Percentiles rank a stretch among this genome's conserved stretches.
Evolutionary conservation across 768 basidiomycete genomes (phyloP).

Genomic region (Peribolospora kevripleyi): DNA sequence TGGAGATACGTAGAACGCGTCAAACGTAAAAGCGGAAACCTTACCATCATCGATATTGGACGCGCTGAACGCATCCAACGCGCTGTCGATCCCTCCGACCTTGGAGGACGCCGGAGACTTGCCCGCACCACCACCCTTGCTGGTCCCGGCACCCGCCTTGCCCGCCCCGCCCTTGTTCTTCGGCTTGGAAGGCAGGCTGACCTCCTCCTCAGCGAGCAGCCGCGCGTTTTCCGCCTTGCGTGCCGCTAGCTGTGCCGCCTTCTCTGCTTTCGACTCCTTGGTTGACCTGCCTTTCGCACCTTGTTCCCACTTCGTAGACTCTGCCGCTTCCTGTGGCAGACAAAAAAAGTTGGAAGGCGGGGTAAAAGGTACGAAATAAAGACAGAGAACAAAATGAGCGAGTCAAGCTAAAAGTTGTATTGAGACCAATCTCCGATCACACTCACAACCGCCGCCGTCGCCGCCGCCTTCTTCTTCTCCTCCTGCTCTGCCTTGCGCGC

Average conservation of each 20-base stretch:
- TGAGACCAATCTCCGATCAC: too few species aligned
- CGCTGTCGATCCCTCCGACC: slow-evolving; percentile 3
- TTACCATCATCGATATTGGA: slow-evolving; percentile 15
- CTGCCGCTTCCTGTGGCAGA: slow-evolving; percentile 2
- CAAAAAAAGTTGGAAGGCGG: too few species aligned
- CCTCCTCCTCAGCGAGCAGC: slow-evolving; percentile 15
- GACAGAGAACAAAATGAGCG: too few species aligned
- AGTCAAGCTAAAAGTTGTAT: too few species aligned
- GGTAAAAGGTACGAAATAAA: too few species aligned
- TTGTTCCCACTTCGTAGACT: slow-evolving; percentile 12
- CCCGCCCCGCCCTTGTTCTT: slow-evolving; percentile 15
- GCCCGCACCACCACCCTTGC: slow-evolving; percentile 12
- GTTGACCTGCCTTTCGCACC: slow-evolving; percentile 6
- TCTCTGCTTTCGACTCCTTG: slow-evolving; percentile 7
- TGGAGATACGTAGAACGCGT: slow-evolving; percentile 6
- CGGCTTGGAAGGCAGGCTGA: slow-evolving; percentile 5
- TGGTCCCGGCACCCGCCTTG: slow-evolving; percentile 14
- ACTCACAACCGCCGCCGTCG: too few species aligned
- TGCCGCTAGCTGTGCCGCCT: slow-evolving; percentile 5
- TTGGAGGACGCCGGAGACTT: slow-evolving; percentile 13
- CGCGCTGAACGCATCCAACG: slow-evolving; percentile 14
- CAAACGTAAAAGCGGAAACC: slow-evolving; percentile 8
- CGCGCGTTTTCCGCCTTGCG: slow-evolving; percentile 11
- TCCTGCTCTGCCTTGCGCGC: too few species aligned
- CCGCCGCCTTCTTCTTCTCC: too few species aligned